phyloP scores from a whole-genome alignment of 2,329 filamentous ascomycete species.

The Eutypella sp. region DNA sequence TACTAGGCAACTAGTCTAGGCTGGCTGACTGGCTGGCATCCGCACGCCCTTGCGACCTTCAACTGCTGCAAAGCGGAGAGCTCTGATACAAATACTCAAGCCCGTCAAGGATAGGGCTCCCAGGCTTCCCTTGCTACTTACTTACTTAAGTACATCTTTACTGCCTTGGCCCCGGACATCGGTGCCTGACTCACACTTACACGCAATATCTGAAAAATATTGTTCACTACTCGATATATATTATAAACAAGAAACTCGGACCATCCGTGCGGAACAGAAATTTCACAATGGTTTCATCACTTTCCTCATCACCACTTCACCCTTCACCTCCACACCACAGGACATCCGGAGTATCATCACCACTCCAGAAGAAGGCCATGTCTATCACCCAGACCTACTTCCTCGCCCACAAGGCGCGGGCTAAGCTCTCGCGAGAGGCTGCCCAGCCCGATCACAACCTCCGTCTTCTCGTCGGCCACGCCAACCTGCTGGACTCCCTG shows the following conservation, averaged over 20 bases:
- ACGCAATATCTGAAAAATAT: conserved; percentile 18
- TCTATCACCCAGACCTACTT: conserved; percentile 98
- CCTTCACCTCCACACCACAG: conserved; percentile 22
- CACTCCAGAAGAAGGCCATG: conserved; percentile 74
- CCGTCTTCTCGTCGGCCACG: conserved; percentile 90
- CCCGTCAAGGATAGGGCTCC: conserved; percentile 21
- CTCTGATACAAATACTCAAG: conserved; percentile 28
- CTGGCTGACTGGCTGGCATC: not conserved
- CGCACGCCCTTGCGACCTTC: too few species aligned
- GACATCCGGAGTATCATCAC: conserved; percentile 34
- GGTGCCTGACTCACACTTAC: conserved; percentile 34
- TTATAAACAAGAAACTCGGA: conserved; percentile 22
- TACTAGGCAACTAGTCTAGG: too few species aligned
- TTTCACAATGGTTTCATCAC: conserved; percentile 32
- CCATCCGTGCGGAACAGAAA: conserved; percentile 7
- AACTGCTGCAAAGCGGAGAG: conserved; percentile 20
- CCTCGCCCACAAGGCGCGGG: conserved; percentile 91
- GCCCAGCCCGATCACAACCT: conserved; percentile 89
- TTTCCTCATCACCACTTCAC: conserved; percentile 19
- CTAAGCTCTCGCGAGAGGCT: conserved; percentile 93
- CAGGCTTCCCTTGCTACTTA: too few species aligned
- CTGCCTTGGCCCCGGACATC: conserved; percentile 27
- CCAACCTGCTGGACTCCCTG: conserved; percentile 92
- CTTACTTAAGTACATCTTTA: too few species aligned
- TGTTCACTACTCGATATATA: conserved; percentile 25